Base-by-base conservation (phyloP, 1,284 basidiomycete genomes). In the Tilletia walkeri region DNA sequence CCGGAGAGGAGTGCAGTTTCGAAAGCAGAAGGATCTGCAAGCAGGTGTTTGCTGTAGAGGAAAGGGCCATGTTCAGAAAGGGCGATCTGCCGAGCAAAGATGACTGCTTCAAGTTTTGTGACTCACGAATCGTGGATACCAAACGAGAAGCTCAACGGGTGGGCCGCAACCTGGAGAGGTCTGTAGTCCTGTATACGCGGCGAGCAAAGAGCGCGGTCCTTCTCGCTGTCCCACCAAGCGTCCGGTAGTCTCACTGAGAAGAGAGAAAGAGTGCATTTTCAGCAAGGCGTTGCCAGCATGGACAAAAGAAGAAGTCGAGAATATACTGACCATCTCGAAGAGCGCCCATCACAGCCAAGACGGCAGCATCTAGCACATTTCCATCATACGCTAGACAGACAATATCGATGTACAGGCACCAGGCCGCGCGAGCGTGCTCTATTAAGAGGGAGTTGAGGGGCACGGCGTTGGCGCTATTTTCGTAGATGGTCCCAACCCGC, bases 311-410 rank as follows among this genome's bases (percentile, higher is more conserved):
- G 36, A 36, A 2, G 12, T 18, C 2, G 20, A 9, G 9, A 3
- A 9, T 3, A 2, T 7, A 86, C 91, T 70, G 74, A 95, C 94
- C 91, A 77, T 94, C 91, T 82, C 87, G 87, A 65, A 99, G 85
- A 3, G 95, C 94, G 14, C 91, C 89, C 65, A 94, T 88, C 86
- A 95, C 91, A 0, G 94, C 93, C 16, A 97, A 83, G 2, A 97
- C 86, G 0, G 92, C 88, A 0, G 95, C 93, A 75, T 99, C 95
- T 75, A 96, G 92, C 1, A 89, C 91, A 80, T 97, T 97, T 9
- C 95, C 95, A 83, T 99, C 95, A 79, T 94, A 95, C 85, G 95
- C 97, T 78, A 99, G 91, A 84, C 94, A 97, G 4, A 91, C 92
- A 39, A 93, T 89, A 75, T 99, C 95, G 74, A 98, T 87, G 84